A percentile compares a stretch with the other conserved stretches of the same genome.
Conservation (phyloP, 495 filamentous ascomycete genomes). For the Penicillium paxilli region DNA sequence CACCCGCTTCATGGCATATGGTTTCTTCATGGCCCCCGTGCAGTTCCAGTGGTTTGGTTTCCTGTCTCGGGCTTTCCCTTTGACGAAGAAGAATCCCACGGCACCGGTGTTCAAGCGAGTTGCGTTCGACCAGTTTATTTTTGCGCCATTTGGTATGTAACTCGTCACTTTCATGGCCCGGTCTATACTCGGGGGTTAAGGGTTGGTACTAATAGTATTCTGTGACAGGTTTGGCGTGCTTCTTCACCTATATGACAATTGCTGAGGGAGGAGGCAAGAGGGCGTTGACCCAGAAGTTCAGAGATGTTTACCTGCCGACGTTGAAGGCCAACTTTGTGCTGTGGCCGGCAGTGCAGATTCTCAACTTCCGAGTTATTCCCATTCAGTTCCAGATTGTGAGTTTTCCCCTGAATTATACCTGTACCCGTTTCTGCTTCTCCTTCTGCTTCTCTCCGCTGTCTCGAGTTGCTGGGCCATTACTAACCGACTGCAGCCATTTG, state of each 20-base stretch:
- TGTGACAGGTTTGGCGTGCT: slow-evolving; percentile 67
- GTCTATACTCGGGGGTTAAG: no score
- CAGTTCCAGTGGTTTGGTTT: slow-evolving; percentile 97
- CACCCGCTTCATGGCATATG: slow-evolving; percentile 92
- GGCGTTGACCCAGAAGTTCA: slow-evolving; percentile 80
- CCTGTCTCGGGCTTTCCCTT: slow-evolving; percentile 78
- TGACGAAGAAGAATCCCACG: slow-evolving; percentile 72
- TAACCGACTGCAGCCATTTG: slow-evolving; percentile 71
- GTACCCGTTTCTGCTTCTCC: slow-evolving; percentile 21
- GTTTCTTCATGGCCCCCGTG: slow-evolving; percentile 93
- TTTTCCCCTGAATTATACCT: no score
- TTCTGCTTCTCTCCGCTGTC: not conserved
- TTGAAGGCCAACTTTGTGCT: slow-evolving; percentile 95
- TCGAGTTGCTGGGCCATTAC: not conserved
- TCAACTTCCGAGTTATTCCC: slow-evolving; percentile 95
- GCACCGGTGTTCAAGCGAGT: slow-evolving; percentile 85
- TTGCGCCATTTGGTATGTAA: slow-evolving; percentile 79
- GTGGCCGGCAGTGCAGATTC: slow-evolving; percentile 93
- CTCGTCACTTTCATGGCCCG: no score
- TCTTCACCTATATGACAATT: slow-evolving; percentile 96
- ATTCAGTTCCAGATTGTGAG: slow-evolving; percentile 96
- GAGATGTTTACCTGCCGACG: slow-evolving; percentile 89
- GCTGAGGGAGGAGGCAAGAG: slow-evolving; percentile 88
- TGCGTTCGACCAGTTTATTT: slow-evolving; percentile 90
- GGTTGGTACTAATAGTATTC: no score